phyloP scores from a whole-genome alignment of 805 yeast species.

The Zygotorulaspora florentina region DNA sequence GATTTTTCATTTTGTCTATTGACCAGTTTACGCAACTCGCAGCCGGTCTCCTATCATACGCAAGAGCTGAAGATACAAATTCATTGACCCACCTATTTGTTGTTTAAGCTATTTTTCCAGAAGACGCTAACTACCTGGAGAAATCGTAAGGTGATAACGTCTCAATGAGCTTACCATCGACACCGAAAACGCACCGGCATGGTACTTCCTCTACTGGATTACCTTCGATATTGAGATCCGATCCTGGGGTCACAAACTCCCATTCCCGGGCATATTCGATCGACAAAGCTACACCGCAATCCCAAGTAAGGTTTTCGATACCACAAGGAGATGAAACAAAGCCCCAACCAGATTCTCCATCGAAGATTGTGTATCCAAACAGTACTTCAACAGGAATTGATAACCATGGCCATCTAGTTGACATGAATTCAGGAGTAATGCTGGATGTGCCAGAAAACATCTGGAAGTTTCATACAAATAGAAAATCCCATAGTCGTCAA shows the following conservation, averaged over 20 bases:
- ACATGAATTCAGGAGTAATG: constrained; percentile 28
- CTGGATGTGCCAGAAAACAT: constrained; percentile 31
- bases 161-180: constrained; percentile 9
- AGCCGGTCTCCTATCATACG: too few relatives aligned
- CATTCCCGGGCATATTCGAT: neutral
- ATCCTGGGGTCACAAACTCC: neutral
- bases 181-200: constrained; percentile 5
- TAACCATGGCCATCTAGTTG: constrained; percentile 23
- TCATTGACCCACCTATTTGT: too few relatives aligned
- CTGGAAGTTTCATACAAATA: constrained; percentile 27
- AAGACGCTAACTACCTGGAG: too few relatives aligned
- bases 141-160: neutral
- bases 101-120: too few relatives aligned
- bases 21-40: too few relatives aligned
- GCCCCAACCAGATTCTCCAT: constrained; percentile 22
- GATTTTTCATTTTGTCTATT: too few relatives aligned
- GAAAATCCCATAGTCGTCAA: constrained; percentile 11
- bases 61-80: too few relatives aligned
- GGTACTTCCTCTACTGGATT: constrained; percentile 2
- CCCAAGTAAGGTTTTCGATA: constrained; percentile 33
- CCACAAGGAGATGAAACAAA: constrained; percentile 12
- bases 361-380: constrained; percentile 30
- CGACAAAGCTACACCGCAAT: constrained; percentile 10
- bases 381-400: neutral
- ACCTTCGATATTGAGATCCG: constrained; percentile 6